Evolutionary conservation across 768 basidiomycete species (phyloP), one percentile per base, ranked within the genome.

Genomic region (Hypholoma fasciculare): DNA sequence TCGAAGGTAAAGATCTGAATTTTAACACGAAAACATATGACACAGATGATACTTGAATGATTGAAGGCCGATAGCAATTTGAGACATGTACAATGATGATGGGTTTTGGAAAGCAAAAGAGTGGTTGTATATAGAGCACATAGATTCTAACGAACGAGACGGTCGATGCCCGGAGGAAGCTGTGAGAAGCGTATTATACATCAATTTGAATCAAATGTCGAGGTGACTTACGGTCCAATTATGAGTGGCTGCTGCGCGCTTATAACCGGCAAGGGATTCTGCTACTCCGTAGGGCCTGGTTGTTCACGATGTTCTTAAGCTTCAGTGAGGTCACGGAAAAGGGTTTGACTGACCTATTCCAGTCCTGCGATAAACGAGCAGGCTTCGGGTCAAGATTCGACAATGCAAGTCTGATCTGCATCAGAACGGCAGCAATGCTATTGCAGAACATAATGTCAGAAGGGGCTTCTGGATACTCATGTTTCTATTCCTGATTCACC

Each of bases 341-440:
- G 17, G 47, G 6, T 43, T 17, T n/a, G 57, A 64, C 74, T 52
- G 59, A 76, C 86, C 63, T 67, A 47, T 82, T 65, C 83, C 85
- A 88, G 59, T 81, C 71, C 2, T 52, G 3, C 26, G 82, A 77
- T 47, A 90, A 72, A 39, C 87, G 76, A 2, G 87, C 88, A 13
- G 86, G 87, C 13, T 74, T 70, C 0, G 88, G 87, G 11, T 88
- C 86, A 2, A 84, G 73, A 61, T 86, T 88, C 0, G 85, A 88
- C 27, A 90, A 82, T 1, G 88, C 88, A 39, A 89, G 74, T 60
- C 80, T 85, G 62, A 90, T 88, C 68, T 89, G 87, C 58, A 88
- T 72, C 6, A 88, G 72, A 7, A 83, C 76, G 1, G 80, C 78
- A 39, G 23, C 49, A 11, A 42, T 20, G 11, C 17, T 23, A 57